Conservation (phyloP, 139 green algal genomes). For the Picochlorum costavermella region DNA sequence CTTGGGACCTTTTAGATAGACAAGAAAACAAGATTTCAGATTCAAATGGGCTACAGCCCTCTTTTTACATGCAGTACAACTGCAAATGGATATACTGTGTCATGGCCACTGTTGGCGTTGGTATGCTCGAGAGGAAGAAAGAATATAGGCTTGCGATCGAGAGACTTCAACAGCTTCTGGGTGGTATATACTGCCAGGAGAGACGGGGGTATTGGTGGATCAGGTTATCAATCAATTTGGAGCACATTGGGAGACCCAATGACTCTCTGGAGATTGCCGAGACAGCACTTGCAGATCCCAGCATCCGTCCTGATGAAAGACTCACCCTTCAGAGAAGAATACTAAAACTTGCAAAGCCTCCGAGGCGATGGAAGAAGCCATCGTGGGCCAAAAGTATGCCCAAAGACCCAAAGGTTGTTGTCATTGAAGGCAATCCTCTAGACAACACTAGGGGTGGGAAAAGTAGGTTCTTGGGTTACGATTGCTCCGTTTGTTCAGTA, state of each 20-base stretch:
- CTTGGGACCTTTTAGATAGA: slow-evolving; percentile 20
- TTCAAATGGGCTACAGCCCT: not conserved
- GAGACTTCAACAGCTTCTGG: slow-evolving; percentile 59
- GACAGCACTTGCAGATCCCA: slow-evolving; percentile 56
- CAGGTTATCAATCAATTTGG: slow-evolving; percentile 62
- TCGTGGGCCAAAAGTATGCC: slow-evolving; percentile 38
- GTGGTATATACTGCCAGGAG: slow-evolving; percentile 47
- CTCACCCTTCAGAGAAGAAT: slow-evolving; percentile 61
- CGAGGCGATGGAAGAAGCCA: slow-evolving; percentile 58
- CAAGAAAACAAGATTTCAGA: slow-evolving; percentile 21
- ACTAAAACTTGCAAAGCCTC: slow-evolving; percentile 72
- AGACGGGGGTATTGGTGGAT: slow-evolving; percentile 74
- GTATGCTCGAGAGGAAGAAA: slow-evolving; percentile 60
- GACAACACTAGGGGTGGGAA: slow-evolving; percentile 25
- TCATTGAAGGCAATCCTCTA: slow-evolving; percentile 29
- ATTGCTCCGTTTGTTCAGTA: slow-evolving; percentile 29
- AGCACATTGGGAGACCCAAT: slow-evolving; percentile 41
- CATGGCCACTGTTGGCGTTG: slow-evolving; percentile 65
- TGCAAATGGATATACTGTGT: slow-evolving; percentile 44
- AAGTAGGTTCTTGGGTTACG: slow-evolving; percentile 33
- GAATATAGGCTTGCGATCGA: slow-evolving; percentile 48
- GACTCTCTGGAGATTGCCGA: slow-evolving; percentile 59
- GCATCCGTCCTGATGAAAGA: slow-evolving; percentile 54
- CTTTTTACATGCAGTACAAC: slow-evolving; percentile 8
- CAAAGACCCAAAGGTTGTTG: slow-evolving; percentile 44